Percentiles rank a stretch among this genome's conserved stretches.
Conservation (phyloP, 2,329 filamentous ascomycete species). For the Periconia sp. region DNA sequence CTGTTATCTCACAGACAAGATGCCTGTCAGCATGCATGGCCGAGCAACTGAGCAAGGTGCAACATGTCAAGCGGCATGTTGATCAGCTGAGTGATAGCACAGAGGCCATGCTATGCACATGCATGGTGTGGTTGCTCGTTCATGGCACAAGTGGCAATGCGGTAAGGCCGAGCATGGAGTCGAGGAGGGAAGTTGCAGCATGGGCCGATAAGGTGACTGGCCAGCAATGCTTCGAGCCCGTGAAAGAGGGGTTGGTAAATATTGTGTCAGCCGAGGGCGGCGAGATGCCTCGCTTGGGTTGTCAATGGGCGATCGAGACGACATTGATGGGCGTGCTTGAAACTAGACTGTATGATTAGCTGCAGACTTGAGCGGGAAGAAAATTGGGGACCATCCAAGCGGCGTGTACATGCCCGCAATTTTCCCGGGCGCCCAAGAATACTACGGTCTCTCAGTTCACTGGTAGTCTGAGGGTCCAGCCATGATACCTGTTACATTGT, state of each 20-base stretch:
- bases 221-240: constrained; percentile 37
- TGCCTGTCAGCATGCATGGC: constrained; percentile 46
- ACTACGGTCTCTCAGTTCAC: constrained; percentile 18
- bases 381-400: constrained; percentile 22
- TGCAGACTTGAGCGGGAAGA: constrained; percentile 20
- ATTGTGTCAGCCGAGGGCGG: constrained; percentile 36
- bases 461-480: constrained; percentile 20
- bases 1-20: constrained; percentile 44
- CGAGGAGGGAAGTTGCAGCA: constrained; percentile 43
- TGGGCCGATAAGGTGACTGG: constrained; percentile 54
- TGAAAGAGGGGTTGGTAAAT: constrained; percentile 28
- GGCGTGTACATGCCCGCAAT: constrained; percentile 22
- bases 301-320: constrained; percentile 23
- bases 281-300: constrained; percentile 26
- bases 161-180: constrained; percentile 41
- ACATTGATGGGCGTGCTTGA: constrained; percentile 29
- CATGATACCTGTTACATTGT: constrained; percentile 17
- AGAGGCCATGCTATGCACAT: constrained; percentile 41
- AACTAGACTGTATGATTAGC: constrained; percentile 43
- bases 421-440: constrained; percentile 21
- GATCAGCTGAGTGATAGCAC: constrained; percentile 43
- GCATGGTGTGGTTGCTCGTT: constrained; percentile 41
- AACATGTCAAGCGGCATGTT: constrained; percentile 42
- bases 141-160: constrained; percentile 35
- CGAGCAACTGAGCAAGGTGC: constrained; percentile 43